Percentiles rank a stretch among this genome's conserved stretches.
Evolutionary conservation across 2,329 filamentous ascomycete genomes (phyloP).

Genomic region (Trichoderma brevicompactum): DNA sequence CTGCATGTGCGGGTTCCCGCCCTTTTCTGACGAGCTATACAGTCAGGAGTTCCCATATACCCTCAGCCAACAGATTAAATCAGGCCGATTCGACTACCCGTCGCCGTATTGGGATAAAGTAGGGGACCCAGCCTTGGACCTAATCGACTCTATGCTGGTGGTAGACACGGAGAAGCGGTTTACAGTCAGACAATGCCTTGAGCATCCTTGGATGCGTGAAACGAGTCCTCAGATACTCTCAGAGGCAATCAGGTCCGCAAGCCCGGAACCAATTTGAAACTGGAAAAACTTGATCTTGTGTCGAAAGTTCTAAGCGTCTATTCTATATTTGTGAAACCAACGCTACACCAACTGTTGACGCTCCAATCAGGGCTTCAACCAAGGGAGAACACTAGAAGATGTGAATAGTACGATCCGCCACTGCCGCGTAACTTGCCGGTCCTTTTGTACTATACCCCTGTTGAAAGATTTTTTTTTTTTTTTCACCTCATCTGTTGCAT

Average conservation of each 20-base stretch:
- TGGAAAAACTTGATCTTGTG: neutral
- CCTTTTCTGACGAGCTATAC: conserved; percentile 85
- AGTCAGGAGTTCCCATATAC: conserved; percentile 75
- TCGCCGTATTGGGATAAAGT: conserved; percentile 92
- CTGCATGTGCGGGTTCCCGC: conserved; percentile 80
- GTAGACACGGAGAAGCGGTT: conserved; percentile 83
- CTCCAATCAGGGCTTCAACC: neutral
- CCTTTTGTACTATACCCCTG: neutral
- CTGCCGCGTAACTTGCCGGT: neutral
- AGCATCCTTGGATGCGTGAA: conserved; percentile 73
- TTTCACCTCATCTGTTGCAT: neutral
- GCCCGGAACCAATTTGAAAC: conserved; percentile 11
- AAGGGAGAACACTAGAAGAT: neutral
- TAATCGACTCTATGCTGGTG: conserved; percentile 94
- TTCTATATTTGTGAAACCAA: too few relatives aligned
- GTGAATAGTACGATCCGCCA: neutral
- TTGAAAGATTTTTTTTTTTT: neutral
- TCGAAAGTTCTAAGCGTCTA: neutral
- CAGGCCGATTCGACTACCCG: conserved; percentile 84
- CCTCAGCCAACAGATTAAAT: conserved; percentile 76
- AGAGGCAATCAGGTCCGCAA: neutral
- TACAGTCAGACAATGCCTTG: conserved; percentile 86
- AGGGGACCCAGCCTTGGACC: conserved; percentile 67
- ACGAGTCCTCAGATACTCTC: neutral
- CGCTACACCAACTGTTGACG: neutral